Conservation (phyloP, 2,329 filamentous ascomycete genomes). For the Calonectria pseudoreteaudii region DNA sequence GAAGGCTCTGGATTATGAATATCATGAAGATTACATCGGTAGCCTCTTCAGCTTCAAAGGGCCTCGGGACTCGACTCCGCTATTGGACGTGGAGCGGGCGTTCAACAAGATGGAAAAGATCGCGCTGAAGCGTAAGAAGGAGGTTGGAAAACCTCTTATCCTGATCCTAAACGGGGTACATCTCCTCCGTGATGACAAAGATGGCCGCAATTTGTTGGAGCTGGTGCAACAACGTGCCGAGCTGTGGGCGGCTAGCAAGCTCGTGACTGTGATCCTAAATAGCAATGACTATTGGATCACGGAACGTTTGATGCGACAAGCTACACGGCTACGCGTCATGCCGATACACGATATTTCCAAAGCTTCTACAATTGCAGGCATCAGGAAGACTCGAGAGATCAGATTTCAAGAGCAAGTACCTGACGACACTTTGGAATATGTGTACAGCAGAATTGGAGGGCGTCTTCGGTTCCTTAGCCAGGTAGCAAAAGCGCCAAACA, state of each 20-base stretch:
- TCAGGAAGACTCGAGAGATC: constrained; percentile 61
- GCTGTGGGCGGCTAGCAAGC: constrained; percentile 77
- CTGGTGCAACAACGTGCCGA: constrained; percentile 78
- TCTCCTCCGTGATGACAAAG: constrained; percentile 74
- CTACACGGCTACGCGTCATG: constrained; percentile 66
- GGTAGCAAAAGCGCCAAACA: constrained; percentile 63
- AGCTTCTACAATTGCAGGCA: constrained; percentile 58
- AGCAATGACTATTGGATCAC: constrained; percentile 71
- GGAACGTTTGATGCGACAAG: constrained; percentile 66
- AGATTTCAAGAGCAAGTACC: constrained; percentile 56
- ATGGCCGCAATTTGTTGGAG: constrained; percentile 75
- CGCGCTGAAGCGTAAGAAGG: constrained; percentile 65
- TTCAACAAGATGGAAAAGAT: constrained; percentile 82
- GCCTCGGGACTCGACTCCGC: constrained; percentile 74
- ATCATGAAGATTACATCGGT: constrained; percentile 75
- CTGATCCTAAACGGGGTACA: constrained; percentile 77
- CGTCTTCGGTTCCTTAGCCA: constrained; percentile 65
- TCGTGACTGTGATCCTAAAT: constrained; percentile 71
- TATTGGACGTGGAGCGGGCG: constrained; percentile 78
- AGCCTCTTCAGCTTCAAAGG: constrained; percentile 78
- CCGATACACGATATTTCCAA: constrained; percentile 65
- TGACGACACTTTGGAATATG: constrained; percentile 56
- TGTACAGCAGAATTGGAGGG: constrained; percentile 66
- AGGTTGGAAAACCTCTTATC: constrained; percentile 65
- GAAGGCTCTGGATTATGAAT: constrained; percentile 78